Base-by-base conservation (phyloP, 208 protist species). In the Sergeia podlipaevii region DNA sequence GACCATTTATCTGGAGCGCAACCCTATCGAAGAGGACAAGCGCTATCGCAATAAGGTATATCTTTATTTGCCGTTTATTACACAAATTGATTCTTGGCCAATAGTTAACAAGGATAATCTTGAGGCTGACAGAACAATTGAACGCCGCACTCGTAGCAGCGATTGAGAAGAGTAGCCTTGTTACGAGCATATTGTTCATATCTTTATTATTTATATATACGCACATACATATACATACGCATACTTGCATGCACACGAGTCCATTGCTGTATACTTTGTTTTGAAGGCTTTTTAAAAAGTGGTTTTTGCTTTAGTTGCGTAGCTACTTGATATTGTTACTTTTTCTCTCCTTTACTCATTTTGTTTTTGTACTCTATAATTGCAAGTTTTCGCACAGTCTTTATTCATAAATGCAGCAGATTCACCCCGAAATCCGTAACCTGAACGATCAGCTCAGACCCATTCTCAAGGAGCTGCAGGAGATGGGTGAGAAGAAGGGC, bases 1-100 rank as follows among this genome's bases (percentile, higher is more conserved):
- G 20, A 96, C 88, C 6, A 82, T 96, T 6, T 96, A 95, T 46
- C 68, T 96, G 11, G 87, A 96, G 57, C 70, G 85, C 21, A 96
- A 95, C 53, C 87, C 91, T 7, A 86, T 95, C 24, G 87, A 95
- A 43, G 72, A 95, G 13, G 88, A 96, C 52, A 80, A 81, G 32
- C 83, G 88, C 26, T 95, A 95, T 54, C 74, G 88, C 24, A 77
- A 92, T 50, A 95, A 95, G 57, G 80, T 95, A 6, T 92, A 89
- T 58, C 72, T 86, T 64, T 58, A 63, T 37, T 54, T 95, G 6
- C 88, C 88, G 2, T 95, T 95, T 62, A 51, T 95, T 10, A 77
- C 70, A 3, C 78, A 95, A 33, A 95, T 95, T 27, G 88, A 95
- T 58, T 95, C 88, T 4, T 95, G 88, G 85, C 81, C 81, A 7